Evolutionary conservation across 2,329 filamentous ascomycete genomes (phyloP), one percentile per base, ranked within the genome.

Genomic region (Diaporthe citrichinensis): DNA sequence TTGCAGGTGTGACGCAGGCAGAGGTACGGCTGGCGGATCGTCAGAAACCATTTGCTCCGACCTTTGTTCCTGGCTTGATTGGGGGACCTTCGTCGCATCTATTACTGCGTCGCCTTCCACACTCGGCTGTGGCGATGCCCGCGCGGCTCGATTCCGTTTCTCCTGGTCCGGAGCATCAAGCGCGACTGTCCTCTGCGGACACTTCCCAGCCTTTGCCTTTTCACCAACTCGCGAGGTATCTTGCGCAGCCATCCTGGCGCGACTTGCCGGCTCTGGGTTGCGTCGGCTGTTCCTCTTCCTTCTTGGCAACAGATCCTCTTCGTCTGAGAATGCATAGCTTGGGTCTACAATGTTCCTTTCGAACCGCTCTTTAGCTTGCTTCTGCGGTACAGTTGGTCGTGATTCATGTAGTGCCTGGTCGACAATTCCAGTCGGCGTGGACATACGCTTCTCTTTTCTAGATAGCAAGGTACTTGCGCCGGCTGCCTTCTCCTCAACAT

Each of bases 251-350:
- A 68, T 59, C 20, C 67, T 46, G 53, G 75, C 25, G 23, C 49
- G 39, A 28, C 28, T 49, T n/a, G 41, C 55, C 17, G 49, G 25
- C 31, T 57, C 25, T 55, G 72, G n/a, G n/a, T 25, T 36, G 25
- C 25, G 67, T 46, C 8, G 55, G 6, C n/a, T 71, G 15, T n/a
- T 49, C n/a, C 39, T 61, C 53, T 46, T 71, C 49, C 67, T 73
- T 67, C 51, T 78, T 20, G 78, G 78, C 34, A 81, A 46, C 4
- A 79, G 76, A 39, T 81, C 79, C 23, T 85, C 84, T 12, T 85
- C 84, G 72, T 86, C 84, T 0, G 84, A 85, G 73, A 85, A 85
- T 17, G 76, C 79, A 72, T 82, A 81, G 28, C 78, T 77, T 14
- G 80, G 77, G 71, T 81, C 78, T 46, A 81, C 44, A 15, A 34